A percentile compares a stretch with the other conserved stretches of the same genome.
Evolutionary conservation across 768 basidiomycete species (phyloP).

Genomic region (Amanita thiersii): DNA sequence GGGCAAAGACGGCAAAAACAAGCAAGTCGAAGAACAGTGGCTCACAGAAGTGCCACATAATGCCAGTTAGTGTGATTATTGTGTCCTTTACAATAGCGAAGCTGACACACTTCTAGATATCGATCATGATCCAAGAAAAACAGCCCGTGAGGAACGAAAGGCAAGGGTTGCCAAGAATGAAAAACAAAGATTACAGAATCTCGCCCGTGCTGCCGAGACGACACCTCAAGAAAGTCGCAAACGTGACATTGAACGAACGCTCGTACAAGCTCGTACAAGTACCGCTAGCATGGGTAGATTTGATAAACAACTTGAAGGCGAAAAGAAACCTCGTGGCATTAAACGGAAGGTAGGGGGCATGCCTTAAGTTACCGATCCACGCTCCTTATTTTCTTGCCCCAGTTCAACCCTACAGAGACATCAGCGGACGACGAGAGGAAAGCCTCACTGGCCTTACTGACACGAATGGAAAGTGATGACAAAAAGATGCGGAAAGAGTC

Average conservation of each 20-base stretch:
- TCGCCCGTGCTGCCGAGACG: slow-evolving; percentile 41
- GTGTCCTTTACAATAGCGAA: background rate
- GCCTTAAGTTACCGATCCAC: background rate
- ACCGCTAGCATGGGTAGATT: slow-evolving; percentile 97
- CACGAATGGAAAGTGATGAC: slow-evolving; percentile 63
- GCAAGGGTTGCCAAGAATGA: slow-evolving; percentile 80
- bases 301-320: slow-evolving; percentile 84
- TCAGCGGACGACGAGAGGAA: slow-evolving; percentile 62
- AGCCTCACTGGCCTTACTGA: slow-evolving; percentile 64
- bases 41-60: slow-evolving; percentile 83
- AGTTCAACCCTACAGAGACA: slow-evolving; percentile 84
- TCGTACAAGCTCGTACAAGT: slow-evolving; percentile 70
- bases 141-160: slow-evolving; percentile 73
- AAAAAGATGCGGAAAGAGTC: slow-evolving; percentile 52
- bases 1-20: slow-evolving; percentile 89
- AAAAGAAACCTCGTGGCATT: slow-evolving; percentile 78
- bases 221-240: slow-evolving; percentile 46
- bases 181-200: slow-evolving; percentile 64
- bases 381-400: slow-evolving; percentile 2
- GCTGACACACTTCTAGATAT: slow-evolving; percentile 39
- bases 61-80: slow-evolving; percentile 51
- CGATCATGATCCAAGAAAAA: slow-evolving; percentile 73
- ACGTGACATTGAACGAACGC: slow-evolving; percentile 63
- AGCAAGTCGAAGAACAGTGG: slow-evolving; percentile 81
- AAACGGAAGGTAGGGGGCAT: slow-evolving; percentile 78